Evolutionary conservation across 805 yeast species (phyloP).

Genomic region (Scheffersomyces amazonensis): DNA sequence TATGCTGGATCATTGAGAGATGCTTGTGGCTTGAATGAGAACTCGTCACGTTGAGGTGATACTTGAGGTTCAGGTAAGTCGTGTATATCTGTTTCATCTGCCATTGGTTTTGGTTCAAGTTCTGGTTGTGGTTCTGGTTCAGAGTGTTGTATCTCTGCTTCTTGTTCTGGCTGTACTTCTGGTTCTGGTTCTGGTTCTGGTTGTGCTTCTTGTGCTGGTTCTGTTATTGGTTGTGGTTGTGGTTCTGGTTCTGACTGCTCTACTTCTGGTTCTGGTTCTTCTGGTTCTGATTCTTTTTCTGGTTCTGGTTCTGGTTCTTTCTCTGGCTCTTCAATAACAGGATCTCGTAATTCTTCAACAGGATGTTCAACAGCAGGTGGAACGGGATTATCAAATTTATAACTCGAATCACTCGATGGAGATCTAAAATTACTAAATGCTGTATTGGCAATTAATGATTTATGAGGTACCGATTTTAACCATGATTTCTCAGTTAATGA

Average conservation of each 20-base stretch:
- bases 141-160: background rate
- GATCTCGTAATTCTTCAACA: constrained; percentile 1
- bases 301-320: background rate
- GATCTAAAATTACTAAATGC: constrained; percentile 27
- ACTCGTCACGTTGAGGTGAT: background rate
- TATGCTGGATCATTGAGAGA: too few species aligned
- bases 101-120: background rate
- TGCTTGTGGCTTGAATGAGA: background rate
- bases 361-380: background rate
- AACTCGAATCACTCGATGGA: constrained; percentile 4
- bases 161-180: background rate
- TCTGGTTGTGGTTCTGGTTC: background rate
- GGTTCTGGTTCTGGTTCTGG: background rate
- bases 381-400: background rate
- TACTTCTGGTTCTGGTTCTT: background rate
- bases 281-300: background rate
- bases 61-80: background rate
- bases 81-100: background rate
- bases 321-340: background rate
- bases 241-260: too few species aligned
- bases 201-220: background rate
- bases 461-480: constrained; percentile 3
- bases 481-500: constrained; percentile 6
- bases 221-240: background rate
- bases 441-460: constrained; percentile 26